Evolutionary conservation across 176 grass and related monocot species (phyloP), one percentile per base, ranked within the genome.

Genomic region (Carex kokanica): DNA sequence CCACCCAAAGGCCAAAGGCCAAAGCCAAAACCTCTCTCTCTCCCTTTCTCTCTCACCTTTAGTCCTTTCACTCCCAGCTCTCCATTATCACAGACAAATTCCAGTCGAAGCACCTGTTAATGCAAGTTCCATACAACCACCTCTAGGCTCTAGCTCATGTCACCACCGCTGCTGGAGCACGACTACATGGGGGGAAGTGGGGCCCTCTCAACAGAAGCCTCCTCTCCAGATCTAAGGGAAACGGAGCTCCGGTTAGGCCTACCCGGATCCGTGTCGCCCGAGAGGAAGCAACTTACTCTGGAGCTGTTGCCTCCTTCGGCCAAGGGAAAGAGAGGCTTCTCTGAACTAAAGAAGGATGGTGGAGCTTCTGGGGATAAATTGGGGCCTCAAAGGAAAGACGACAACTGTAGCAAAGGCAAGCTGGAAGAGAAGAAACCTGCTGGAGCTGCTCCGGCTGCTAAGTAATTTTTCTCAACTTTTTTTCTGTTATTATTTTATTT

Each of bases 311-410:
- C 83, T 4, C 90, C 92, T 53, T 92, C 93, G 53, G 81, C 80
- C 3, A 89, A 92, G 40, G 89, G 88, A n/a, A 98, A 98, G 74
- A 88, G 95, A 36, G 92, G 90, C 71, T 97, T 93, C 65, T 85
- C 95, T 18, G 87, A 92, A 25, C 51, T 83, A 10, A 89, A 67
- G 34, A 87, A 83, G 78, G 79, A 81, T 43, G 84, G 63, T 45
- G 85, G 85, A 58, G 70, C 64, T 34, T 68, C 55, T n/a, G 88
- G 59, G 60, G 38, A 68, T 24, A 84, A 88, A 83, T 55, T 78
- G 1, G 65, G 17, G 56, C 83, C 17, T 31, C 91, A 75, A 56
- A 82, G 59, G 6, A 87, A 84, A 12, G 88, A 92, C 2, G 89
- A 90, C 3, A 88, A 89, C 72, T 64, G 85, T 77, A 83, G 71